Conservation (phyloP, 1,139 yeast genomes). For the Yamadazyma siamensis region DNA sequence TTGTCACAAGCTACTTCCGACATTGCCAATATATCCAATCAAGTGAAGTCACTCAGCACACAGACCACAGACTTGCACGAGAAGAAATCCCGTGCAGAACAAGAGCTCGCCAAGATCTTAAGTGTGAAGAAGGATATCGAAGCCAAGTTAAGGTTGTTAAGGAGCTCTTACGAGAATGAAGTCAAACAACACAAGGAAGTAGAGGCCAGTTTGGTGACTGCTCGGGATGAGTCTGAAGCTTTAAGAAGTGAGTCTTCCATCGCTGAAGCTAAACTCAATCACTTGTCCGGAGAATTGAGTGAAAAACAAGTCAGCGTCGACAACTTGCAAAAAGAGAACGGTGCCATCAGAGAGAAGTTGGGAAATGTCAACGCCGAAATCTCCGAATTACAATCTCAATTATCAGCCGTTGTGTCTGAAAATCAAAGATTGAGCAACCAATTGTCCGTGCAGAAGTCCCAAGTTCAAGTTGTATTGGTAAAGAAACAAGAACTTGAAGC, state of each 20-base stretch:
- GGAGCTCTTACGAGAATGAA: slow-evolving; percentile 75
- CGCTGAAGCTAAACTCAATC: slow-evolving; percentile 77
- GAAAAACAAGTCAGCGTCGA: slow-evolving; percentile 59
- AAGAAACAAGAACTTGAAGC: slow-evolving; percentile 48
- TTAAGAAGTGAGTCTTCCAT: slow-evolving; percentile 74
- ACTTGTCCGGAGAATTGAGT: slow-evolving; percentile 65
- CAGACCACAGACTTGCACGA: slow-evolving; percentile 73
- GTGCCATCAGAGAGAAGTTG: slow-evolving; percentile 62
- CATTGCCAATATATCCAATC: slow-evolving; percentile 82
- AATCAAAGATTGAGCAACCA: slow-evolving; percentile 60
- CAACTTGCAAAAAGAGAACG: slow-evolving; percentile 64
- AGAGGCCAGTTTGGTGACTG: slow-evolving; percentile 53
- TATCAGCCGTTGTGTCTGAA: slow-evolving; percentile 50
- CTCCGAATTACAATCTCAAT: slow-evolving; percentile 53
- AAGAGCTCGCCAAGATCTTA: slow-evolving; percentile 65
- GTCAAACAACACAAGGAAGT: slow-evolving; percentile 71
- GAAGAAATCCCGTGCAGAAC: slow-evolving; percentile 71
- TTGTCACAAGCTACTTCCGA: slow-evolving; percentile 80
- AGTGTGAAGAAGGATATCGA: slow-evolving; percentile 70
- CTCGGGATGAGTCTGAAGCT: slow-evolving; percentile 68
- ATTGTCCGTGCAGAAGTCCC: slow-evolving; percentile 64
- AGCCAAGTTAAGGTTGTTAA: slow-evolving; percentile 59
- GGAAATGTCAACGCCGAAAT: slow-evolving; percentile 66
- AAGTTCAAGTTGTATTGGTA: slow-evolving; percentile 57
- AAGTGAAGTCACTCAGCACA: slow-evolving; percentile 70